These are phyloP conservation scores for Albizia julibrissin DNA, from an alignment of 306 rosid species.

Conservation along the genomic window DNA sequence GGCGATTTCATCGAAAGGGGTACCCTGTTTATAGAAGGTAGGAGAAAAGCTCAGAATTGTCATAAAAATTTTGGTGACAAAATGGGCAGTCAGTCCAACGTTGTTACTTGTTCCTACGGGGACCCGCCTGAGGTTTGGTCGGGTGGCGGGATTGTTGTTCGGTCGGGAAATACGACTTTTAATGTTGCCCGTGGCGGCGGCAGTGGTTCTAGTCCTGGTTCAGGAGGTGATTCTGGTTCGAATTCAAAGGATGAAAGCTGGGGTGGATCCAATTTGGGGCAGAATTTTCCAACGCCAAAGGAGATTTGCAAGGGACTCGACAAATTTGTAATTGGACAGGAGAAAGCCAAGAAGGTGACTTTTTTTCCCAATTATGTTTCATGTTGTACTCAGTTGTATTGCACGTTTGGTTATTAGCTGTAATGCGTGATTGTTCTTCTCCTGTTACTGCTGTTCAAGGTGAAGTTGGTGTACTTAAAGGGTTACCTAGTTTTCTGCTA, in stretches of 20 bases:
- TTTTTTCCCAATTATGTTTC: not conserved
- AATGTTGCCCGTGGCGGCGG: constrained; percentile 63
- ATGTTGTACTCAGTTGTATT: not conserved
- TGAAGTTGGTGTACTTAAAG: not conserved
- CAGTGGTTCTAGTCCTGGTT: constrained; percentile 51
- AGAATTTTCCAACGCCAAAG: constrained; percentile 88
- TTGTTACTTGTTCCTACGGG: constrained; percentile 50
- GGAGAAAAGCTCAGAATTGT: constrained; percentile 19
- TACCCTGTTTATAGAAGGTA: constrained; percentile 21
- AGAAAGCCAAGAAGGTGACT: constrained; percentile 85
- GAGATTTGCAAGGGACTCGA: constrained; percentile 91
- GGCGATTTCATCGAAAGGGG: constrained; percentile 53
- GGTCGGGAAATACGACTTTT: constrained; percentile 49
- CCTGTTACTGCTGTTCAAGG: not conserved
- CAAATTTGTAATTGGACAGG: constrained; percentile 94
- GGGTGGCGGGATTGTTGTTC: constrained; percentile 80
- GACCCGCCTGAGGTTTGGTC: constrained; percentile 97
- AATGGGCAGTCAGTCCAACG: constrained; percentile 24
- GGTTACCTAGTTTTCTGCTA: not conserved
- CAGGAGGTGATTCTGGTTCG: constrained; percentile 60
- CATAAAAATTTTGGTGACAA: constrained; percentile 36
- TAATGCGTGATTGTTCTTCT: not conserved
- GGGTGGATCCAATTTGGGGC: constrained; percentile 91
- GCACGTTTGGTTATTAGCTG: not conserved
- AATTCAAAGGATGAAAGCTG: constrained; percentile 67